Conservation (phyloP, 2,329 filamentous ascomycete genomes). For the Aspergillus sp. region DNA sequence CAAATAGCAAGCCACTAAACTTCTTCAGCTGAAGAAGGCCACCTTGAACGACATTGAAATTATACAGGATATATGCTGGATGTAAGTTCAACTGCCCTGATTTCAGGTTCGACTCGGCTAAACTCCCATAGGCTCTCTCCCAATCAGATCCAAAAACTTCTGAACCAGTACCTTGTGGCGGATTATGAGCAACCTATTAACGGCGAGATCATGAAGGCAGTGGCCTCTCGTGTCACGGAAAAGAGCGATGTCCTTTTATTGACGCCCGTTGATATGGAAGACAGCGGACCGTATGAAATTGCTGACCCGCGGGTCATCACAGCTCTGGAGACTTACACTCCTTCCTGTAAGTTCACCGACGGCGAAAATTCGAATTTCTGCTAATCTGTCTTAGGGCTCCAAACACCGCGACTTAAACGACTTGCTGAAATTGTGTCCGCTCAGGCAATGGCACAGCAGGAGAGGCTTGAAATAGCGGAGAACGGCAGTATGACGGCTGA, state of each 20-base stretch:
- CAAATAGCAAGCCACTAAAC: conserved; percentile 86
- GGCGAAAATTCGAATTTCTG: conserved; percentile 2
- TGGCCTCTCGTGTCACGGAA: conserved; percentile 93
- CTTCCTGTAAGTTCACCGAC: conserved; percentile 72
- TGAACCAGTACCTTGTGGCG: conserved; percentile 97
- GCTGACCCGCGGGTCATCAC: conserved; percentile 95
- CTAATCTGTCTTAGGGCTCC: conserved; percentile 66
- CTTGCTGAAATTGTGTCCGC: conserved; percentile 97
- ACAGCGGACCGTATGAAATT: conserved; percentile 97
- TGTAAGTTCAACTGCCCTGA: conserved; percentile 62
- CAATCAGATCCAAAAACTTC: conserved; percentile 97
- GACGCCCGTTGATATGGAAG: conserved; percentile 96
- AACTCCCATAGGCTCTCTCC: conserved; percentile 72
- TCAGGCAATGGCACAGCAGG: conserved; percentile 93
- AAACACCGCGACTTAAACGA: conserved; percentile 92
- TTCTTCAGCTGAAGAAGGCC: conserved; percentile 97
- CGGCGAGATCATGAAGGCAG: conserved; percentile 99
- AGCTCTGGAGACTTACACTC: conserved; percentile 95
- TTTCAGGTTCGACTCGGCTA: neutral
- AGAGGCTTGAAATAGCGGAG: conserved; percentile 64
- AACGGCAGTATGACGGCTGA: conserved; percentile 26
- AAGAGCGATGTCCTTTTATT: conserved; percentile 96
- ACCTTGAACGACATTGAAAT: conserved; percentile 99
- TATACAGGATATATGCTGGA: conserved; percentile 99
- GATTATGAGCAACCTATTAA: conserved; percentile 99